Percentiles rank a stretch among this genome's conserved stretches.
phyloP scores from a whole-genome alignment of 805 yeast genomes.

The Peterozyma toletana region DNA sequence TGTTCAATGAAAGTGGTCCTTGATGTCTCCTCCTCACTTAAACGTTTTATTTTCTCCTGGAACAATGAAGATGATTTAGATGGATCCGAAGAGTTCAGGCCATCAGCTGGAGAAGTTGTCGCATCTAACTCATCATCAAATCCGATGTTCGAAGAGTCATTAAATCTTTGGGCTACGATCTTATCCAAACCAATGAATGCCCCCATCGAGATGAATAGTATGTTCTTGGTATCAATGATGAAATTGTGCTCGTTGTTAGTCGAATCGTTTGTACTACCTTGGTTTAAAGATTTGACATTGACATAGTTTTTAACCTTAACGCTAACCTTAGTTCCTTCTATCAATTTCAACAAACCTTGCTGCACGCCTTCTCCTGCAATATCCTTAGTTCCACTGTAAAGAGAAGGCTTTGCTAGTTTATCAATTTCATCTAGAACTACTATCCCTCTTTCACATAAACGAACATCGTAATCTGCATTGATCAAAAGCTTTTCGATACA shows the following conservation, averaged over 20 bases:
- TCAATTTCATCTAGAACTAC: constrained; percentile 56
- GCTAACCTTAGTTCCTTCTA: constrained; percentile 48
- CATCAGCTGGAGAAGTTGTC: constrained; percentile 5
- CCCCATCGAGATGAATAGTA: constrained; percentile 51
- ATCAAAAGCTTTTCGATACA: constrained; percentile 46
- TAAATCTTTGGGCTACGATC: constrained; percentile 33
- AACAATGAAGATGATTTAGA: neutral
- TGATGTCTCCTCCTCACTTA: neutral
- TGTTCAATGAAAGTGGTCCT: constrained; percentile 22
- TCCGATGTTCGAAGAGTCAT: constrained; percentile 16
- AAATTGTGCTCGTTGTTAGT: constrained; percentile 26
- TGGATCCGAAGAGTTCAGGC: constrained; percentile 1
- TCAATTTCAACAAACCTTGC: constrained; percentile 47
- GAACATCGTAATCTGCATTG: constrained; percentile 43
- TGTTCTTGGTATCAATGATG: constrained; percentile 47
- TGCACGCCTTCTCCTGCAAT: constrained; percentile 64
- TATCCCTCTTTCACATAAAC: constrained; percentile 47
- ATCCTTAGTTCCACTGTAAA: constrained; percentile 42
- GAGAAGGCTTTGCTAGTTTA: constrained; percentile 43
- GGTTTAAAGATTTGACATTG: constrained; percentile 1
- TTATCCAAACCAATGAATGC: constrained; percentile 55
- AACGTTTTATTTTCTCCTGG: constrained; percentile 2
- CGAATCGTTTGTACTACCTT: constrained; percentile 1
- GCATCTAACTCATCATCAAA: constrained; percentile 10
- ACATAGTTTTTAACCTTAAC: constrained; percentile 26